A percentile compares a stretch with the other conserved stretches of the same genome.
These are phyloP conservation scores for Garcia nutans DNA, from an alignment of 345 rosid species.

Conservation along the genomic window DNA sequence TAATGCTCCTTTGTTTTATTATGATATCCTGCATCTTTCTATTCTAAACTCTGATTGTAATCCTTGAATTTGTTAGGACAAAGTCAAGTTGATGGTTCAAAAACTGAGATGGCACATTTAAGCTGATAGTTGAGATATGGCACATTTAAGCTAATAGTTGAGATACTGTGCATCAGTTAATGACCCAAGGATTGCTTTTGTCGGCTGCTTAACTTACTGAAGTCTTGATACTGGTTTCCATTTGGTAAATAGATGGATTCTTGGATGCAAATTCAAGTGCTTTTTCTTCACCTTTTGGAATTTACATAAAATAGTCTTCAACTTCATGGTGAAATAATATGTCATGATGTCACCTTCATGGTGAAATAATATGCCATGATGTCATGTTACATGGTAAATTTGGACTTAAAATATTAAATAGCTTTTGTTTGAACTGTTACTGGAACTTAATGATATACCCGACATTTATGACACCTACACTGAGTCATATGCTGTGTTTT, in stretches of 20 bases:
- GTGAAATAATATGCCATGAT: neutral
- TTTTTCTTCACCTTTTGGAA: neutral
- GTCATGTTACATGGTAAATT: too few species aligned
- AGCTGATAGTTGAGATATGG: constrained; percentile 18
- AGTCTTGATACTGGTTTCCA: neutral
- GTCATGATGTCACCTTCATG: neutral
- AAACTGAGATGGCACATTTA: constrained; percentile 32
- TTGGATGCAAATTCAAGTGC: neutral
- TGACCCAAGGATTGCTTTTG: neutral
- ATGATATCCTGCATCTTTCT: neutral
- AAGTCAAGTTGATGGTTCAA: constrained; percentile 28
- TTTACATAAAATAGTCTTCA: neutral
- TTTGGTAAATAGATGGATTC: neutral
- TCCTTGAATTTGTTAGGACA: constrained; percentile 34
- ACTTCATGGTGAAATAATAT: neutral
- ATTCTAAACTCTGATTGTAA: constrained; percentile 8
- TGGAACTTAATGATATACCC: neutral
- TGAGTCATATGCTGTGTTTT: too few species aligned
- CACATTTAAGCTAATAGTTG: constrained; percentile 15
- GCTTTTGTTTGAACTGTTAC: neutral
- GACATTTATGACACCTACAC: too few species aligned
- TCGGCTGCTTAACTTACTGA: neutral
- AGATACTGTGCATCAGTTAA: neutral
- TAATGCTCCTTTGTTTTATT: neutral
- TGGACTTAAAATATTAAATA: neutral